Conservation (phyloP, 306 rosid species). For the Acacia crassicarpa region DNA sequence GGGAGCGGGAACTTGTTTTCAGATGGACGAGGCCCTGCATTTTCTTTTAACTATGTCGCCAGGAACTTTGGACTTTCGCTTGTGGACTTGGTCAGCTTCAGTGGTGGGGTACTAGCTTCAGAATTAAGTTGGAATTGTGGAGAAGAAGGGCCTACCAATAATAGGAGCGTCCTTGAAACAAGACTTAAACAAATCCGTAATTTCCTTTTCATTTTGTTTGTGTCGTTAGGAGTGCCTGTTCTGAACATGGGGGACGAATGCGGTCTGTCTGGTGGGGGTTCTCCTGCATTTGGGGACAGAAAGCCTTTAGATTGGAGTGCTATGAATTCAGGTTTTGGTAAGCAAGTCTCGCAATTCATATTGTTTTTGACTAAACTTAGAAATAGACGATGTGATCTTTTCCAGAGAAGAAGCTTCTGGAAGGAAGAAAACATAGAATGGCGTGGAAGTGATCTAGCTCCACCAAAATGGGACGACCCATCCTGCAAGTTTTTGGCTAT, state of each 20-base stretch:
- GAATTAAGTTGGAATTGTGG: slow-evolving; percentile 95
- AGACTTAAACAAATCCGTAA: slow-evolving; percentile 84
- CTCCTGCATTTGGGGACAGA: slow-evolving; percentile 48
- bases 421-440: slow-evolving; percentile 79
- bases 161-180: slow-evolving; percentile 58
- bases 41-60: slow-evolving; percentile 66
- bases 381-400: slow-evolving; percentile 60
- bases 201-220: slow-evolving; percentile 64
- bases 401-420: slow-evolving; percentile 62
- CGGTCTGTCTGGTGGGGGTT: slow-evolving; percentile 77
- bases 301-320: slow-evolving; percentile 69
- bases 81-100: slow-evolving; percentile 90
- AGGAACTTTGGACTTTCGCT: slow-evolving; percentile 76
- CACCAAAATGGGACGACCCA: slow-evolving; percentile 82
- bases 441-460: slow-evolving; percentile 60
- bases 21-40: slow-evolving; percentile 82
- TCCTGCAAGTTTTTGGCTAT: slow-evolving; percentile 78
- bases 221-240: slow-evolving; percentile 91
- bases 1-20: slow-evolving; percentile 85
- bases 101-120: slow-evolving; percentile 41
- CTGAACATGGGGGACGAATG: slow-evolving; percentile 97
- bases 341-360: slow-evolving; percentile 65
- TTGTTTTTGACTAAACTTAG: slow-evolving; percentile 66
- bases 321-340: slow-evolving; percentile 61
- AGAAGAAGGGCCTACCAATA: slow-evolving; percentile 83